Percentiles rank a stretch among this genome's conserved stretches.
Conservation (phyloP, 2,329 filamentous ascomycete genomes). For the Domatiomyces catenatus region DNA sequence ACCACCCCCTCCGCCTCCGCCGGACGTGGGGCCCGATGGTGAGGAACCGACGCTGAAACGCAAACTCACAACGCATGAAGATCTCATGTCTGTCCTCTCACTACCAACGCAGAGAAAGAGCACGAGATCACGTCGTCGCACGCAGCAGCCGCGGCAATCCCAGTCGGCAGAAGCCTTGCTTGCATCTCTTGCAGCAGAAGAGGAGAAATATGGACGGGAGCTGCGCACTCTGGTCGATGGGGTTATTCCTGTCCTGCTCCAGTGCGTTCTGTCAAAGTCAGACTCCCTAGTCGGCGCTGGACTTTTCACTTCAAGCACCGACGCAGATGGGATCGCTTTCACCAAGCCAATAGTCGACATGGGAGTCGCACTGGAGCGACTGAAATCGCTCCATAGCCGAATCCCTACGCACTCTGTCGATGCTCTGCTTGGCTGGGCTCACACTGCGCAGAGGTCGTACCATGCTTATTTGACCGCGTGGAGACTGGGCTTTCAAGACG, state of each 20-base stretch:
- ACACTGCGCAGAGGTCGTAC: constrained; percentile 63
- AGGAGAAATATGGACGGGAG: constrained; percentile 76
- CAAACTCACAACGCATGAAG: constrained; percentile 76
- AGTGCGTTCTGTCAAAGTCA: constrained; percentile 62
- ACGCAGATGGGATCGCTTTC: constrained; percentile 45
- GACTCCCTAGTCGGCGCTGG: constrained; percentile 48
- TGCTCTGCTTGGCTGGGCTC: constrained; percentile 64
- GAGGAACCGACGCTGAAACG: constrained; percentile 44
- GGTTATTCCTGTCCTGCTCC: constrained; percentile 81
- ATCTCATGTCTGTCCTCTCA: constrained; percentile 84
- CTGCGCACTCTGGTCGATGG: constrained; percentile 86
- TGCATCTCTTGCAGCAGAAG: constrained; percentile 65
- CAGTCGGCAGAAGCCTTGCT: constrained; percentile 59
- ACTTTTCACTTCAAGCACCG: constrained; percentile 46
- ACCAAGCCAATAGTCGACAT: constrained; percentile 86
- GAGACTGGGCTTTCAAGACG: constrained; percentile 85
- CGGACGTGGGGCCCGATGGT: constrained; percentile 7
- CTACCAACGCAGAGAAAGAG: constrained; percentile 46
- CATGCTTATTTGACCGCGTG: constrained; percentile 73
- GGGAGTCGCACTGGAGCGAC: constrained; percentile 74
- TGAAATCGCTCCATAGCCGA: constrained; percentile 64
- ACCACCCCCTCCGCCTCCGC: constrained; percentile 2
- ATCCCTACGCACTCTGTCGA: constrained; percentile 61
- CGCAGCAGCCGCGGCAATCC: constrained; percentile 38
- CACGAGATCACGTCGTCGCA: constrained; percentile 58